These are phyloP conservation scores for Podospora fimiseda DNA, from an alignment of 495 filamentous ascomycete genomes.

Conservation along the genomic window DNA sequence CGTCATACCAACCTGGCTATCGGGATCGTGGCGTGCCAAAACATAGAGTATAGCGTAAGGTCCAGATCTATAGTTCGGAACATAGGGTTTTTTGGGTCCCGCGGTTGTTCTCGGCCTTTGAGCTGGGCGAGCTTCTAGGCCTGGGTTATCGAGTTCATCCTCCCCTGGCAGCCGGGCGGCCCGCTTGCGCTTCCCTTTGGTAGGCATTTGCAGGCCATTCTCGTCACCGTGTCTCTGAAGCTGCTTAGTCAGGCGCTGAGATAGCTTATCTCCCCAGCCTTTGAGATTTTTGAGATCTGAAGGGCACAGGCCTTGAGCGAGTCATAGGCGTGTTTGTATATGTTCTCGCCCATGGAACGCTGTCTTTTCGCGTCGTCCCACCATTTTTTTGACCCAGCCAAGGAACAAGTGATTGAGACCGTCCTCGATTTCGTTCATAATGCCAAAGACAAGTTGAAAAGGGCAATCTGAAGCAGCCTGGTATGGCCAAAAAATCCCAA, in stretches of 20 bases:
- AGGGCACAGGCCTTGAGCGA: constrained; percentile 76
- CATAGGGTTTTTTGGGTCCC: constrained; percentile 54
- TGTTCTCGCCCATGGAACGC: constrained; percentile 62
- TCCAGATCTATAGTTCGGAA: constrained; percentile 65
- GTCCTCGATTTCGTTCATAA: constrained; percentile 23
- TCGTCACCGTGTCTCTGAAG: constrained; percentile 59
- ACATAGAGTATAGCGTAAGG: constrained; percentile 68
- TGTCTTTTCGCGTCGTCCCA: constrained; percentile 64
- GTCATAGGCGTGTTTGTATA: constrained; percentile 75
- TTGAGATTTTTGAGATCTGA: constrained; percentile 65
- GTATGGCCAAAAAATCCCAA: no score
- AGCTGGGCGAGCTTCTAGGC: constrained; percentile 40
- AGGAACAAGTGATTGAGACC: constrained; percentile 73
- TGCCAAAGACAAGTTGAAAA: constrained; percentile 1
- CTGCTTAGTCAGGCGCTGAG: constrained; percentile 62
- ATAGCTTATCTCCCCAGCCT: constrained; percentile 66
- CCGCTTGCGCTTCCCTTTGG: constrained; percentile 16
- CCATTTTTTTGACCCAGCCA: constrained; percentile 74
- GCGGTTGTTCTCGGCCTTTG: constrained; percentile 57
- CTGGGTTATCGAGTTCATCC: constrained; percentile 20
- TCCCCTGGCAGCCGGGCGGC: constrained; percentile 13
- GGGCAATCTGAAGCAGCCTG: background rate
- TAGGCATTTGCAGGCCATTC: constrained; percentile 66
- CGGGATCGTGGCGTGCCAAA: constrained; percentile 55
- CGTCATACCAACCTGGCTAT: constrained; percentile 51